Evolutionary conservation across 371 early-diverging fungal species (phyloP).

Genomic region (Mucor mucedo): DNA sequence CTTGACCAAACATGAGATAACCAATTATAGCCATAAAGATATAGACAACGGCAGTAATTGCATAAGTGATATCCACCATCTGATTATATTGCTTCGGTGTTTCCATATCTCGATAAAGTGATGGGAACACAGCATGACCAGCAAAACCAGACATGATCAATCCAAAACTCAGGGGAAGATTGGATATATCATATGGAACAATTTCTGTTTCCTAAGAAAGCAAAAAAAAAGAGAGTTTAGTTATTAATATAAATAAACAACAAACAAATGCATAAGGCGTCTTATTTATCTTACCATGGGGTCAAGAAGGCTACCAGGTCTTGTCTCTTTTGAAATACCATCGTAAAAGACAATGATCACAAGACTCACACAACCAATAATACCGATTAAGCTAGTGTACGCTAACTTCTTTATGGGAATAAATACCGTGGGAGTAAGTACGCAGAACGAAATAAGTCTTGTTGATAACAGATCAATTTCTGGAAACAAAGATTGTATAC

Average conservation of each 20-base stretch:
- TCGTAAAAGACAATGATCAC: constrained; percentile 50
- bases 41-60: constrained; percentile 37
- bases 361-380: constrained; percentile 42
- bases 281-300: constrained; percentile 43
- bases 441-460: constrained; percentile 20
- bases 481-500: constrained; percentile 37
- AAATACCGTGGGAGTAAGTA: constrained; percentile 36
- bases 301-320: constrained; percentile 63
- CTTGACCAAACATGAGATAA: constrained; percentile 79
- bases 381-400: constrained; percentile 56
- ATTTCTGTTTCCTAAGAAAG: constrained; percentile 40
- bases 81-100: constrained; percentile 52
- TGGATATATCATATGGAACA: constrained; percentile 33
- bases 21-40: constrained; percentile 52
- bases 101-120: constrained; percentile 71
- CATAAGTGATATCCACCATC: constrained; percentile 49
- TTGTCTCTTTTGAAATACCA: constrained; percentile 45
- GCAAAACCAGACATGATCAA: constrained; percentile 52
- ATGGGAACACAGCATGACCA: constrained; percentile 71
- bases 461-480: constrained; percentile 18
- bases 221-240: background rate
- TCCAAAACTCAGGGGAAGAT: constrained; percentile 44
- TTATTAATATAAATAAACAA: constrained; percentile 8
- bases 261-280: background rate
- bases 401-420: constrained; percentile 46